Evolutionary conservation across 176 grass and related monocot genomes (phyloP), one percentile per base, ranked within the genome.

Genomic region (Puya raimondii): DNA sequence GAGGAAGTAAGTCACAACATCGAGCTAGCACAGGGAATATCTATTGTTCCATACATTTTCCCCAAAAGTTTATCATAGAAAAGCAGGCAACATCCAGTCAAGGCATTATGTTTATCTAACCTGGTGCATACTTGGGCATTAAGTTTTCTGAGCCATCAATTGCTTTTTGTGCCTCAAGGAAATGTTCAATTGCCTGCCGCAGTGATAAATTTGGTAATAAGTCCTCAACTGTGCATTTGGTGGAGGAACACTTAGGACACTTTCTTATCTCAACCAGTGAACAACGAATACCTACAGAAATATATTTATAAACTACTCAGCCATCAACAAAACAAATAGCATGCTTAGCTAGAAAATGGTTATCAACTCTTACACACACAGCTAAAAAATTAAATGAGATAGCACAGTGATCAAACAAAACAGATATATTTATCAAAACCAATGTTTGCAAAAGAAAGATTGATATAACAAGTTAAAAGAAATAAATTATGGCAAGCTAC

Each of bases 201-300:
- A 85, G 66, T 72, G 83, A 85, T 47, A 85, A 74, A 80, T 85
- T 85, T 72, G 83, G 83, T 53, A 85, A 80, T 5, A 85, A 70
- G 54, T 85, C 83, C 23, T 76, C 50, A 68, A 76, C 27, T 51
- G 67, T 67, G 72, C 77, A 85, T 67, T 67, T 85, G 8, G 67
- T 23, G 49, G 83, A 85, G 63, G 77, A 85, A 59, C 83, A 85
- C 70, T 76, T 85, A 0, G 83, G 83, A 49, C 83, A 80, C 63
- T 48, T 80, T 80, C 67, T 75, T 52, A 69, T 66, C 33, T 76
- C 77, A 76, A 64, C 20, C 69, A 85, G 66, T 74, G 66, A 65
- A 65, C 67, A 80, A 70, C 72, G 17, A 47, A 85, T 80, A 68
- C 83, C 83, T 85, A 29, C 72, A 85, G 23, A 18, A 80, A 64